phyloP scores from a whole-genome alignment of 495 filamentous ascomycete species.

The Penicillium fimorum region DNA sequence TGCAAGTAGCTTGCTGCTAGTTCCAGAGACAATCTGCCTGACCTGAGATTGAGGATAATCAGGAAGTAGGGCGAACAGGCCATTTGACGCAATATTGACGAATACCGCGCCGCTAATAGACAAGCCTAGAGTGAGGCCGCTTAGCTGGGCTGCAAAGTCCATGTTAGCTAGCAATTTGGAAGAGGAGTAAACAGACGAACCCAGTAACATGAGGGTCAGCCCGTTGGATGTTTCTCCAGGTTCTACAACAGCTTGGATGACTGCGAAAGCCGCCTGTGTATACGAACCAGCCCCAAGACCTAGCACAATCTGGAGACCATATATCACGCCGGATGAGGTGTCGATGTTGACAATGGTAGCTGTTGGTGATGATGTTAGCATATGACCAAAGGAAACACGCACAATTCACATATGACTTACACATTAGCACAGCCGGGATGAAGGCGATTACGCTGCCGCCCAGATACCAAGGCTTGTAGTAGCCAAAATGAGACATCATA shows the following conservation, averaged over 20 bases:
- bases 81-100: slow-evolving; percentile 45
- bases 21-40: slow-evolving; percentile 3
- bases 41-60: neutral
- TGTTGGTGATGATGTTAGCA: neutral
- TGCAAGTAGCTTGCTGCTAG: neutral
- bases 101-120: slow-evolving; percentile 56
- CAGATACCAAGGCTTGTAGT: slow-evolving; percentile 55
- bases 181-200: neutral
- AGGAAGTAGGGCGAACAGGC: slow-evolving; percentile 2
- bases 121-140: slow-evolving; percentile 1
- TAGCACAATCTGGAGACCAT: slow-evolving; percentile 53
- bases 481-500: slow-evolving; percentile 46
- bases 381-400: too few species aligned
- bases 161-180: neutral
- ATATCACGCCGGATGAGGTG: slow-evolving; percentile 42
- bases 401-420: slow-evolving; percentile 2
- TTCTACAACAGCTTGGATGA: slow-evolving; percentile 48
- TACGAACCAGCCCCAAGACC: slow-evolving; percentile 52
- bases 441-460: slow-evolving; percentile 26
- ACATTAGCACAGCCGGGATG: slow-evolving; percentile 13
- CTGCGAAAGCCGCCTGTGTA: slow-evolving; percentile 50
- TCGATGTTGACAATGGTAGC: slow-evolving; percentile 29
- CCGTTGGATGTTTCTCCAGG: slow-evolving; percentile 38
- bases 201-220: slow-evolving; percentile 43
- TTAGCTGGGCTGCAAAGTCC: neutral